Evolutionary conservation across 805 yeast genomes (phyloP), one percentile per base, ranked within the genome.

Genomic region (Debaryomyces tyrocola): DNA sequence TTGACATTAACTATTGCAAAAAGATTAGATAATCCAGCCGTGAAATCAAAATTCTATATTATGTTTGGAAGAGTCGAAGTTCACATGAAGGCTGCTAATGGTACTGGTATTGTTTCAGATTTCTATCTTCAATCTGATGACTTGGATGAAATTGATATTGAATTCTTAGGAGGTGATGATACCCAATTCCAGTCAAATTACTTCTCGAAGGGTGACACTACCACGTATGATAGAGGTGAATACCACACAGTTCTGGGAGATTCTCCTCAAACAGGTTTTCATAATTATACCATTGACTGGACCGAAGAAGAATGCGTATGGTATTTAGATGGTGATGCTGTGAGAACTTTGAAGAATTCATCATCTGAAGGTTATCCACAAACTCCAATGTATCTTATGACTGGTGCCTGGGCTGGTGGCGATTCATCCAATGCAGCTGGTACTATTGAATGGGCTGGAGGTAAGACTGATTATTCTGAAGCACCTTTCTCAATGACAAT

Each of bases 251-350:
- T 83, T 44, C 37, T 58, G 2, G 34, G 17, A n/a, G 55, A 66
- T 17, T 64, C 72, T 46, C 90, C 94, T 21, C 80, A 80, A 52
- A 61, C 70, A 4, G 65, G 70, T 20, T 86, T 62, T 66, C 92
- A 87, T 66, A 88, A 82, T 49, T 90, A 90, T 63, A 83, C 92
- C 6, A 67, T 90, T 47, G 96, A 87, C 54, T 90, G 96, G 96
- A 82, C 84, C 2, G 69, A 78, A 54, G 83, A 82, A 38, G 58
- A 67, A 15, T 68, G 84, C 29, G 72, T 75, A 6, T 90, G 94
- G 90, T 80, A 77, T 52, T 58, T 85, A 27, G 95, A 90, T 57
- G 94, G 91, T 17, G 57, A 50, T 2, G 69, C 75, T 0, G 80
- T 86, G 4, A 81, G 97, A 70, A 79, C 87, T 3, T 70, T 90